Conservation (phyloP, 2,329 filamentous ascomycete species). For the Monilinia aucupariae region DNA sequence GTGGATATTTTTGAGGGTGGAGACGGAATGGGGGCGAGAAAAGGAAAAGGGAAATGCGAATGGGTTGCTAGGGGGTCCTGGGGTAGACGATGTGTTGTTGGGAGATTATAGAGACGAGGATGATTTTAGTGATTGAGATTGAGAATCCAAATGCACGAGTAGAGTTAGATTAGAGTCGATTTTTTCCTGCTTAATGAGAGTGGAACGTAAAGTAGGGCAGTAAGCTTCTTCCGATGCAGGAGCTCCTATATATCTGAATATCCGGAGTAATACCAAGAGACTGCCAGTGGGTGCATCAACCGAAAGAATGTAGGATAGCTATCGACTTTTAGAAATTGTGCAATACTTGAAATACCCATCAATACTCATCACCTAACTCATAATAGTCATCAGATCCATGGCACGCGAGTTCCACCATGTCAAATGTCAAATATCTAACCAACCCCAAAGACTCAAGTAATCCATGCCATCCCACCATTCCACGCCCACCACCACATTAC, state of each 20-base stretch:
- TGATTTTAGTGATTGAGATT: slow-evolving; percentile 47
- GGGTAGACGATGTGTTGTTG: slow-evolving; percentile 67
- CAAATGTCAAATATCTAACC: no score
- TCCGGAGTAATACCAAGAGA: not conserved
- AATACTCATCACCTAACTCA: not conserved
- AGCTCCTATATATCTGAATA: not conserved
- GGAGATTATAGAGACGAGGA: slow-evolving; percentile 65
- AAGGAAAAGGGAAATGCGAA: slow-evolving; percentile 35
- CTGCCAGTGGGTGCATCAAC: not conserved
- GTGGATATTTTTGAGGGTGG: slow-evolving; percentile 94
- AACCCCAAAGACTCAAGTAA: not conserved
- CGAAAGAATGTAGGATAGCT: slow-evolving; percentile 4
- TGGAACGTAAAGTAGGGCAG: no score
- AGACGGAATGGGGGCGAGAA: slow-evolving; percentile 78
- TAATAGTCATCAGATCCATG: not conserved
- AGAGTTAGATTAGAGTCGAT: not conserved
- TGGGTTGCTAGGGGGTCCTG: slow-evolving; percentile 44
- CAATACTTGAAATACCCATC: not conserved
- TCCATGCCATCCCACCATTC: no score
- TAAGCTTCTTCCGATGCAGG: not conserved
- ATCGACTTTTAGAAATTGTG: not conserved
- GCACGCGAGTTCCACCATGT: not conserved
- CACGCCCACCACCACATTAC: no score
- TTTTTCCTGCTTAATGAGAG: not conserved
- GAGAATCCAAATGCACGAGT: not conserved